phyloP scores from a whole-genome alignment of 441 rosid genomes.

The Jatropha multifida region DNA sequence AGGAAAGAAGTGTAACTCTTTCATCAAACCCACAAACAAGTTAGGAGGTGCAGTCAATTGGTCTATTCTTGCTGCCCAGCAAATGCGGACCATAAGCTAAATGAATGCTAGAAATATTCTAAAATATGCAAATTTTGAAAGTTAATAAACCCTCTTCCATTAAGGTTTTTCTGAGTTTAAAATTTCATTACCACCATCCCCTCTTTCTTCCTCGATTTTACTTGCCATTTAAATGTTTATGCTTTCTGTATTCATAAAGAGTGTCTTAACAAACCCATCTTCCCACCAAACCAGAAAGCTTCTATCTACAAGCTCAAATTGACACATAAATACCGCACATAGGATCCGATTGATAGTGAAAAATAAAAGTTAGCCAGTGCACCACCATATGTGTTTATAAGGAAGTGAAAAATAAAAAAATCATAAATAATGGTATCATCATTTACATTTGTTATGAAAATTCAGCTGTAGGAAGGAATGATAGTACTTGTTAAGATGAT shows the following conservation, averaged over 20 bases:
- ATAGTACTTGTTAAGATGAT: background rate
- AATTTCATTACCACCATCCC: background rate
- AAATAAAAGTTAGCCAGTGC: too few relatives aligned
- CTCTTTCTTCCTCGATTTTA: background rate
- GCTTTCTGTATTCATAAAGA: background rate
- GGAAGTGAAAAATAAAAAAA: background rate
- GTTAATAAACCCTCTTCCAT: background rate
- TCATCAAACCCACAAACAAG: background rate
- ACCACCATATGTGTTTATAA: background rate
- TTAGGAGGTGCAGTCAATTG: background rate
- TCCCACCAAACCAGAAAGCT: background rate
- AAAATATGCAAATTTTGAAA: background rate
- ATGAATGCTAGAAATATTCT: background rate
- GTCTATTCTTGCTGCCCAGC: background rate
- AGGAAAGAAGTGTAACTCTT: background rate
- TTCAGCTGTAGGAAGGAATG: background rate
- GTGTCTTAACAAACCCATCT: background rate
- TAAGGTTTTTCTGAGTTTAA: background rate
- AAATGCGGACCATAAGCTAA: conserved; percentile 2
- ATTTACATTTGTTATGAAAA: background rate
- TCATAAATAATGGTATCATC: background rate
- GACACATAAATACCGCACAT: background rate
- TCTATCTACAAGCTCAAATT: background rate
- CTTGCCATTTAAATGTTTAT: background rate
- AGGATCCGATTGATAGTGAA: background rate